Evolutionary conservation across 2,329 filamentous ascomycete genomes (phyloP).

Genomic region (Fusarium staphyleae): DNA sequence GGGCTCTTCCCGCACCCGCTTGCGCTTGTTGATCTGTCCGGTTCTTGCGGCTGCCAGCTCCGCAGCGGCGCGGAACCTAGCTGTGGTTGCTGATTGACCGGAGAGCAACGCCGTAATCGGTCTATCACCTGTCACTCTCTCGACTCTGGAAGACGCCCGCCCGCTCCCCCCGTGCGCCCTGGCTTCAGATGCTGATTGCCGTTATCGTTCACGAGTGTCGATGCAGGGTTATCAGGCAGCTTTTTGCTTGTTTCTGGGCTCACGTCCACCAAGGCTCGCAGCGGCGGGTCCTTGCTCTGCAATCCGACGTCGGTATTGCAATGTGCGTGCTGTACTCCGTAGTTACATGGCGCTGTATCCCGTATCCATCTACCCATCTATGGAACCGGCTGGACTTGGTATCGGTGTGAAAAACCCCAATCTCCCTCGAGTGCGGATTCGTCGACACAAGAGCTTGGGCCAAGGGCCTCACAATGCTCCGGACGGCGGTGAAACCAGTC

Average conservation of each 20-base stretch:
- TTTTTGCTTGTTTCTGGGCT: conserved; percentile 19
- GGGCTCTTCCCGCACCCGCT: conserved; percentile 28
- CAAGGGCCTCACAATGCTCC: conserved; percentile 9
- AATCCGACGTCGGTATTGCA: conserved; percentile 6
- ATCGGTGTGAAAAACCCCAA: background rate
- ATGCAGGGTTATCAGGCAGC: conserved; percentile 21
- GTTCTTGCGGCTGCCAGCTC: conserved; percentile 27
- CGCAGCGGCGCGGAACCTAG: conserved; percentile 32
- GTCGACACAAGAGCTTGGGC: conserved; percentile 8
- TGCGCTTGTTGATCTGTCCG: conserved; percentile 16
- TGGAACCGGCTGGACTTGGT: conserved; percentile 17
- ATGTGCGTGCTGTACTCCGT: background rate
- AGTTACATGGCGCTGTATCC: too few relatives aligned
- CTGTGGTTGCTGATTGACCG: conserved; percentile 18
- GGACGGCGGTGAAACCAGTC: background rate
- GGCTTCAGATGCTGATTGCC: conserved; percentile 13
- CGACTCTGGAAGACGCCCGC: background rate
- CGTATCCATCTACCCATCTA: conserved; percentile 9
- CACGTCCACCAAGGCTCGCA: conserved; percentile 12
- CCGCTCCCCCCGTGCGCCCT: background rate
- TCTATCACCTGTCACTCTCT: conserved; percentile 15
- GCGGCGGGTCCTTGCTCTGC: conserved; percentile 5
- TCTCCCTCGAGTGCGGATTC: conserved; percentile 14
- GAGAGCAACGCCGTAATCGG: conserved; percentile 24
- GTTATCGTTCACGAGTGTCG: conserved; percentile 15